These are phyloP conservation scores for Xanthoconium purpureum DNA, from an alignment of 768 basidiomycete species.

Conservation along the genomic window DNA sequence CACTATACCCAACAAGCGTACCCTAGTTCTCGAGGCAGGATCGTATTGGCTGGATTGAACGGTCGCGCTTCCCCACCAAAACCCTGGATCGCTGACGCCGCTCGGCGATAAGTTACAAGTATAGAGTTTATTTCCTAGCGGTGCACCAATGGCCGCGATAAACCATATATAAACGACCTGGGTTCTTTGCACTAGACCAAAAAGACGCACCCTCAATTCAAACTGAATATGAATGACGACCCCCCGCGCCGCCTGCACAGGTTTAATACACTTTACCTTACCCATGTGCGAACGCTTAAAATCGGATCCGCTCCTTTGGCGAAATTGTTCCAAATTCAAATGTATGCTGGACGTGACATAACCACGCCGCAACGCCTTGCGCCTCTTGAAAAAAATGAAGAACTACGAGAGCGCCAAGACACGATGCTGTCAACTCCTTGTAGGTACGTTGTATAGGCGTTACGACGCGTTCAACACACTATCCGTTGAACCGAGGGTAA, in stretches of 20 bases:
- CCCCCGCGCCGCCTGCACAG: neutral
- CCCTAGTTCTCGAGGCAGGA: too few species aligned
- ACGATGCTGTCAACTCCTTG: neutral
- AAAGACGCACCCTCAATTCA: neutral
- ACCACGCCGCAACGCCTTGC: neutral
- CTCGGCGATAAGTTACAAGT: neutral
- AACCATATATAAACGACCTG: neutral
- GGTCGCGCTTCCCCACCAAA: neutral
- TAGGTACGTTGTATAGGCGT: neutral
- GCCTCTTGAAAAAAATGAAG: neutral
- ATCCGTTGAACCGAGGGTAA: neutral
- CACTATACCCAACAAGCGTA: neutral
- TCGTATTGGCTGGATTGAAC: too few species aligned
- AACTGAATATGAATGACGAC: neutral
- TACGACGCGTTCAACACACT: neutral
- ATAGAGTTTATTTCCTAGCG: neutral
- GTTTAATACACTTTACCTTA: neutral
- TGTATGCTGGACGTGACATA: neutral
- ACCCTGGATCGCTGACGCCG: neutral
- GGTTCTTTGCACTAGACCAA: neutral
- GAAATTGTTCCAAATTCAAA: neutral
- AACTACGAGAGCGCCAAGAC: neutral
- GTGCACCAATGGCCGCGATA: neutral
- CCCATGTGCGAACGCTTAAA: neutral
- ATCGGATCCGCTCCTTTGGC: neutral